A percentile compares a stretch with the other conserved stretches of the same genome.
Evolutionary conservation across 2,329 filamentous ascomycete genomes (phyloP).

Genomic region (Acrocalymma vagum): DNA sequence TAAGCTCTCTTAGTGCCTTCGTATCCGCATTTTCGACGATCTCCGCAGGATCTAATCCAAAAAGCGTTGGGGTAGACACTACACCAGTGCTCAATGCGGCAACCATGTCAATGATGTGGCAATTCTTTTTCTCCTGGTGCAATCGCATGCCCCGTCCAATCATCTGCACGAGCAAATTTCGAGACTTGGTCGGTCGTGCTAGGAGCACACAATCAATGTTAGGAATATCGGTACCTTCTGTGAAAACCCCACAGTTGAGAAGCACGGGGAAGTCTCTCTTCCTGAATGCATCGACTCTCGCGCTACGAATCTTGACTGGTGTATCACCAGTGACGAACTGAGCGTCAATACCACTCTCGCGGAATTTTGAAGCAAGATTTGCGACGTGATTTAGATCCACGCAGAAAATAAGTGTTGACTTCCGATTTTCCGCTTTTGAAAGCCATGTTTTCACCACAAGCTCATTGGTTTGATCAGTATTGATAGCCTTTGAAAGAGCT

Average conservation of each 20-base stretch:
- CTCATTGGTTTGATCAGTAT: constrained; percentile 81
- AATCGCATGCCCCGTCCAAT: constrained; percentile 93
- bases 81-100: constrained; percentile 84
- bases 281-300: constrained; percentile 79
- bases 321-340: constrained; percentile 88
- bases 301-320: constrained; percentile 70
- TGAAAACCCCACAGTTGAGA: constrained; percentile 95
- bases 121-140: constrained; percentile 81
- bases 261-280: constrained; percentile 82
- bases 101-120: constrained; percentile 96
- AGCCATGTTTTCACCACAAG: constrained; percentile 88
- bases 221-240: constrained; percentile 96
- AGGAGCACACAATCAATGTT: constrained; percentile 95
- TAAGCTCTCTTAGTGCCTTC: constrained; percentile 67
- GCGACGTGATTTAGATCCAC: constrained; percentile 87
- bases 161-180: constrained; percentile 97
- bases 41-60: constrained; percentile 86
- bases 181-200: constrained; percentile 86
- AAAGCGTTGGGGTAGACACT: constrained; percentile 88
- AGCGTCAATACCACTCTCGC: constrained; percentile 80
- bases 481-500: constrained; percentile 83
- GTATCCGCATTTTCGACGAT: constrained; percentile 73
- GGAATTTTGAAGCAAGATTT: constrained; percentile 78
- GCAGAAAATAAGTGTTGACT: constrained; percentile 92
- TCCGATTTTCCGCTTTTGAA: constrained; percentile 74